Evolutionary conservation across 371 early-diverging fungal species (phyloP), one percentile per base, ranked within the genome.

Genomic region (Mucor sp.): DNA sequence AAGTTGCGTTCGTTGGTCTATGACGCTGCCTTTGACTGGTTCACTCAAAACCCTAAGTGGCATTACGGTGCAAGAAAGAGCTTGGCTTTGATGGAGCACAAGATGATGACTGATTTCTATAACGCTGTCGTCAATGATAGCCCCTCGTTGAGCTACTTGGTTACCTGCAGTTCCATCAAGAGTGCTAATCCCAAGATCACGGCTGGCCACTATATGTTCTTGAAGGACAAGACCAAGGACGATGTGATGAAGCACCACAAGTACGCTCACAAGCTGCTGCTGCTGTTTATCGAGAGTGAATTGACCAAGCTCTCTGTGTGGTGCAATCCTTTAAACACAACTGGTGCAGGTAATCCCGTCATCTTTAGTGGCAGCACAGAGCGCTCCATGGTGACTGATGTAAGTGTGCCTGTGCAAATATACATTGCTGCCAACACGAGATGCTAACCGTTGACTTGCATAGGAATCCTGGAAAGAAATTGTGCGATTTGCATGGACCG

Each of bases 201-300:
- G 21, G 71, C 84, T 17, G 84, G 82, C 3, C 65, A 78, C n/a
- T 81, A 80, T 50, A 80, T 77, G 73, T 79, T 84, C 58, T 68
- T 81, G 59, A 74, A 72, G 17, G 76, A 78, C 67, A 78, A 69
- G 33, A 68, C 47, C 17, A 74, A 74, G 33, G 74, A 74, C 12
- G 74, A 74, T 60, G 58, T 67, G 19, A 28, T 70, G 37, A 67
- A 65, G 25, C 65, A 74, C 21, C 74, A 74, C 15, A 70, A 63
- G 21, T 15, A 58, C 7, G 53, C 63, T 0, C 78, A 74, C n/a
- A 67, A 67, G 2, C 68, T 96, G 19, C 61, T 96, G 25, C 68
- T 92, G 21, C 62, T 96, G 21, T 84, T 97, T 15, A 74, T 93
- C 27, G 97, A 95, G 62, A 91, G 88, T 66, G 97, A 97, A 67